Base-by-base conservation (phyloP, 192 early-diverging fungal genomes). In the Backusella macrospora region DNA sequence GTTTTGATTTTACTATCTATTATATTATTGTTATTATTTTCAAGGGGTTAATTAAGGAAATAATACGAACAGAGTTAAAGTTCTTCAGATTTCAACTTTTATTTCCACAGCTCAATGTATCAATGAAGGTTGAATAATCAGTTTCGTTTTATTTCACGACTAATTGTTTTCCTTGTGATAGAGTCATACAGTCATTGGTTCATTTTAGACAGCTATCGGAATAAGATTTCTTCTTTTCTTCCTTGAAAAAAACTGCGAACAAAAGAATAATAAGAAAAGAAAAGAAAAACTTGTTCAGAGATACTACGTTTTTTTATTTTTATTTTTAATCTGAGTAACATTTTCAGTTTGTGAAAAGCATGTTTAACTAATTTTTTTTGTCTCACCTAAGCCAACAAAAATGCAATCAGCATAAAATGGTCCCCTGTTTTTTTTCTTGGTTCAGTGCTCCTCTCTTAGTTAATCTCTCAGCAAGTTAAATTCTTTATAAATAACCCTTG, bases 301-400 rank as follows among this genome's bases (percentile, higher is more conserved):
- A 18, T 18, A 18, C 49, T 52, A 52, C 49, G 16, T 8, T 21
- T 9, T 52, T 43, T 52, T 23, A 52, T 52, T 52, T 52, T 59
- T 59, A 34, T 34, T 34, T n/a, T n/a, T n/a, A n/a, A 55, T 55
- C 49, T 55, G 49, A 23, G 49, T 55, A 23, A 55, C 49, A 55
- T 55, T 55, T 55, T 55, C 23, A 55, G 18, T 55, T 59, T 23
- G 21, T 59, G 52, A 26, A 59, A 4, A 12, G 21, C 21, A 5
- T 59, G 52, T 59, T 23, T 59, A 21, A 59, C 52, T 12, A 59
- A 59, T 3, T 4, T 9, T 55, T 55, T 55, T 55, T 55, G 52
- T 55, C 52, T 55, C 52, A 55, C 52, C 9, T 55, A 55, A 55
- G 23, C 52, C 52, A 55, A 23, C 52, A 23, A 55, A 55, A 55